Evolutionary conservation across 1,139 yeast species (phyloP).

Genomic region (Sugiyamaella japonica): DNA sequence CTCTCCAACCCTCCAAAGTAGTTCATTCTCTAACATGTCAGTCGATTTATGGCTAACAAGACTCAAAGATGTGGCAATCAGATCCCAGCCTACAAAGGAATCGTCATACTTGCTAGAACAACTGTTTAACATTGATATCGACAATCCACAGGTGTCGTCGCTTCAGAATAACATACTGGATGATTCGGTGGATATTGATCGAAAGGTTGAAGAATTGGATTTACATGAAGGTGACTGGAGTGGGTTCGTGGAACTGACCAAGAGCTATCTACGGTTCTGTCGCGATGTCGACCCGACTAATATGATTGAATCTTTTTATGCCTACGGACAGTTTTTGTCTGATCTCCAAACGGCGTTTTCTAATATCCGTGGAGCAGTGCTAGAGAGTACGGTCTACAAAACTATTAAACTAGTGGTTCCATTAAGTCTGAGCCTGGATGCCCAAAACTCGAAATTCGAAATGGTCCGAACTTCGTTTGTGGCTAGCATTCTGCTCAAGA

Average conservation of each 20-base stretch:
- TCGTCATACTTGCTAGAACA: slow-evolving; percentile 25
- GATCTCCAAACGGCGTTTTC: slow-evolving; percentile 61
- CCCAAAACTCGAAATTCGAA: slow-evolving; percentile 42
- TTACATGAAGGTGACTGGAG: slow-evolving; percentile 50
- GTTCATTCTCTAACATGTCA: slow-evolving; percentile 26
- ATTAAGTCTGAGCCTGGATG: slow-evolving; percentile 53
- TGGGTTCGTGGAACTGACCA: slow-evolving; percentile 54
- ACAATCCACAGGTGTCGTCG: slow-evolving; percentile 36
- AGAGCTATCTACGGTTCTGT: slow-evolving; percentile 53
- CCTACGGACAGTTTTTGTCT: slow-evolving; percentile 53
- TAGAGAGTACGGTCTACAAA: slow-evolving; percentile 49
- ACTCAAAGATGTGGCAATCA: slow-evolving; percentile 23
- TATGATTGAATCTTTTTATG: slow-evolving; percentile 56
- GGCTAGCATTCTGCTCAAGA: slow-evolving; percentile 58
- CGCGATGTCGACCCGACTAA: slow-evolving; percentile 64
- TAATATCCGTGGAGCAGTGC: slow-evolving; percentile 53
- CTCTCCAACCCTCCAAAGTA: background rate
- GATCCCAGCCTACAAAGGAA: slow-evolving; percentile 17
- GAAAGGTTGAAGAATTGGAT: slow-evolving; percentile 42
- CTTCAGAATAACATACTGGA: slow-evolving; percentile 39
- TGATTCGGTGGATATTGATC: slow-evolving; percentile 29
- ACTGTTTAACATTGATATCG: slow-evolving; percentile 34
- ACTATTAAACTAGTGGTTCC: slow-evolving; percentile 50
- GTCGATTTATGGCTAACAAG: slow-evolving; percentile 30
- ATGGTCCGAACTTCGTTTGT: slow-evolving; percentile 54